Evolutionary conservation across 106 monocot genomes (phyloP).

Genomic region (Dendrobium nobile): DNA sequence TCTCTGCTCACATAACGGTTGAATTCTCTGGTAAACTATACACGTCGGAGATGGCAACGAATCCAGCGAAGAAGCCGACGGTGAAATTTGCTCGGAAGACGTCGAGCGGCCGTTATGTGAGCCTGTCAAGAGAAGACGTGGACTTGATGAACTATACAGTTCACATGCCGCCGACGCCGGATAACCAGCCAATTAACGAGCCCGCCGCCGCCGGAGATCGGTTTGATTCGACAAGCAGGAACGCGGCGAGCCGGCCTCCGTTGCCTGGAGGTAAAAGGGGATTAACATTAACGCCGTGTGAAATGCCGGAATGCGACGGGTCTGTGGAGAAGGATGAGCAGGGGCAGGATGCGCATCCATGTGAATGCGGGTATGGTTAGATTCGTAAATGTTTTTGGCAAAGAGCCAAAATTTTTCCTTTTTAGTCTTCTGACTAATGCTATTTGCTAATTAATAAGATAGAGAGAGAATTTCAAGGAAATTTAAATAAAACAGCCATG

Average conservation of each 20-base stretch:
- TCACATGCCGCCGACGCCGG: conserved; percentile 89
- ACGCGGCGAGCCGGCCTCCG: conserved; percentile 10
- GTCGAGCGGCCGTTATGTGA: conserved; percentile 70
- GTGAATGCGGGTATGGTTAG: conserved; percentile 37
- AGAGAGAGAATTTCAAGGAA: too few species aligned
- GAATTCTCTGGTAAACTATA: background rate
- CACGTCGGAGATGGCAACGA: conserved; percentile 21
- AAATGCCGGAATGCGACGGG: conserved; percentile 4
- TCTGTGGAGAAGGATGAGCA: conserved; percentile 15
- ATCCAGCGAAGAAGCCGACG: conserved; percentile 24
- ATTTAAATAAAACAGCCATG: too few species aligned
- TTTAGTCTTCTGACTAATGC: too few species aligned
- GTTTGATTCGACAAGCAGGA: conserved; percentile 21
- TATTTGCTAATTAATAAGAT: too few species aligned
- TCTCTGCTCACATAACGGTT: background rate
- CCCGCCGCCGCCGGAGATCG: conserved; percentile 18
- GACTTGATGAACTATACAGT: conserved; percentile 84
- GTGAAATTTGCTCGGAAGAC: conserved; percentile 82
- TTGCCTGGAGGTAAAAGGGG: conserved; percentile 5
- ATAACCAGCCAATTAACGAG: conserved; percentile 53
- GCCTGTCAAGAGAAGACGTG: conserved; percentile 52
- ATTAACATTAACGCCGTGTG: conserved; percentile 15
- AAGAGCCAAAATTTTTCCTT: too few species aligned
- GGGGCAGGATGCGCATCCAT: conserved; percentile 46
- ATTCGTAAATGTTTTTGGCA: background rate